Conservation (phyloP, 768 basidiomycete genomes). For the Tricholoma terreum region DNA sequence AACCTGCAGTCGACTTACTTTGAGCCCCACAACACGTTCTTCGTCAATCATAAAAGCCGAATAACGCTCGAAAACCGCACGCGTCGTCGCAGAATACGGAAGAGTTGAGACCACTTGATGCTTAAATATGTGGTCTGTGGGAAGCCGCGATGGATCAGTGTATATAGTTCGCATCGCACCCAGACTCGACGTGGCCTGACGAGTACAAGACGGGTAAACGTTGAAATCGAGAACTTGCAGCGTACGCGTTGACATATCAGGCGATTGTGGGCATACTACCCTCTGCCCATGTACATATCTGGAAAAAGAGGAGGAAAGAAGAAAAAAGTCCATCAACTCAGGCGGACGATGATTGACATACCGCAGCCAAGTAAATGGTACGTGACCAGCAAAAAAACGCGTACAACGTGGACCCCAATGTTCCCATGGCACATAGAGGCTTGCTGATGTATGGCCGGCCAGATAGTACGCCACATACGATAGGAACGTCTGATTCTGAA, state of each 20-base stretch:
- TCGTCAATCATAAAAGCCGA: slow-evolving; percentile 21
- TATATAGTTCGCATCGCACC: not conserved
- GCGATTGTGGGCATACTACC: slow-evolving; percentile 10
- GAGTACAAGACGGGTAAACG: not conserved
- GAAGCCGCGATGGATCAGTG: slow-evolving; percentile 3
- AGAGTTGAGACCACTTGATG: slow-evolving; percentile 9
- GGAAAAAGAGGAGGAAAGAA: not conserved
- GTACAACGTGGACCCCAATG: slow-evolving; percentile 11
- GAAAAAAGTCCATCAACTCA: not conserved
- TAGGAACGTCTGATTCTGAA: slow-evolving; percentile 9
- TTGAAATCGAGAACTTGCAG: slow-evolving; percentile 18
- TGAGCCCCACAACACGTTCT: slow-evolving; percentile 18
- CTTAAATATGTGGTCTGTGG: slow-evolving; percentile 9
- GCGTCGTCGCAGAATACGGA: slow-evolving; percentile 8
- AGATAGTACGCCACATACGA: slow-evolving; percentile 8
- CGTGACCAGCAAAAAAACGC: not conserved
- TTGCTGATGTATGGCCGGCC: not conserved
- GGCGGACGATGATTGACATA: not conserved
- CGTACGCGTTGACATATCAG: not conserved
- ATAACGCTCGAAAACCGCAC: slow-evolving; percentile 10
- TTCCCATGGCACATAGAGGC: slow-evolving; percentile 6
- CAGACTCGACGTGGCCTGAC: not conserved
- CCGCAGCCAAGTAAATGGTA: slow-evolving; percentile 14
- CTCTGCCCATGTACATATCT: slow-evolving; percentile 21
- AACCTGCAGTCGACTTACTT: slow-evolving; percentile 7